These are phyloP conservation scores for Echeveria elegans DNA, from an alignment of 164 flowering plant species.

Conservation along the genomic window DNA sequence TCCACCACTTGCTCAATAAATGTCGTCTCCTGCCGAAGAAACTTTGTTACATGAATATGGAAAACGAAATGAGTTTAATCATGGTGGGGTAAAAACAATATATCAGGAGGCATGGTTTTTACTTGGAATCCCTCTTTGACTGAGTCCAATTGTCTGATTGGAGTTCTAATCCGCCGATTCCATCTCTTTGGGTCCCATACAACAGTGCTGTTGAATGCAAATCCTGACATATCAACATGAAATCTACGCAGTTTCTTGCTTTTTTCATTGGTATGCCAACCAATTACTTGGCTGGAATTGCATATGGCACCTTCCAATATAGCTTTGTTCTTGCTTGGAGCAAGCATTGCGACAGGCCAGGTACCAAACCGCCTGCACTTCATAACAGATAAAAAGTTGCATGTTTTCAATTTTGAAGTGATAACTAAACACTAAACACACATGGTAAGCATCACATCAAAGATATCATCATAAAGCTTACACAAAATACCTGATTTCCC, in stretches of 20 bases:
- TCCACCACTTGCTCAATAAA: slow-evolving; percentile 86
- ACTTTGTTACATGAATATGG: background rate
- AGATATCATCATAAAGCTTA: background rate
- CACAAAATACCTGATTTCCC: slow-evolving; percentile 55
- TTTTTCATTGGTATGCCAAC: slow-evolving; percentile 98
- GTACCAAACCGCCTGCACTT: slow-evolving; percentile 77
- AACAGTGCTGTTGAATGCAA: slow-evolving; percentile 95
- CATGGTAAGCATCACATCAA: background rate
- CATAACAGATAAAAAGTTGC: background rate
- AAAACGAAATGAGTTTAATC: background rate
- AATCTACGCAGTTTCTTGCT: slow-evolving; percentile 84
- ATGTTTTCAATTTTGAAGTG: no score
- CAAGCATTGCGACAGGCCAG: slow-evolving; percentile 98
- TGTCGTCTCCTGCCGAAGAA: slow-evolving; percentile 62
- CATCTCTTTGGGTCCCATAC: slow-evolving; percentile 92
- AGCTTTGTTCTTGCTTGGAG: slow-evolving; percentile 75
- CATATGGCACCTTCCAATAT: slow-evolving; percentile 92
- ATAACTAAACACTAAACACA: no score
- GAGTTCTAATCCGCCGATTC: slow-evolving; percentile 47
- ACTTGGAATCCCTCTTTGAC: slow-evolving; percentile 97
- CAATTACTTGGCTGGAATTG: slow-evolving; percentile 80
- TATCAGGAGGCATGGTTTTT: slow-evolving; percentile 13
- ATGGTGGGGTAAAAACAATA: background rate
- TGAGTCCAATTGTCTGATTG: slow-evolving; percentile 33
- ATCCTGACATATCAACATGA: slow-evolving; percentile 98